Conservation (phyloP, 495 filamentous ascomycete species). For the Neurospora terricola region DNA sequence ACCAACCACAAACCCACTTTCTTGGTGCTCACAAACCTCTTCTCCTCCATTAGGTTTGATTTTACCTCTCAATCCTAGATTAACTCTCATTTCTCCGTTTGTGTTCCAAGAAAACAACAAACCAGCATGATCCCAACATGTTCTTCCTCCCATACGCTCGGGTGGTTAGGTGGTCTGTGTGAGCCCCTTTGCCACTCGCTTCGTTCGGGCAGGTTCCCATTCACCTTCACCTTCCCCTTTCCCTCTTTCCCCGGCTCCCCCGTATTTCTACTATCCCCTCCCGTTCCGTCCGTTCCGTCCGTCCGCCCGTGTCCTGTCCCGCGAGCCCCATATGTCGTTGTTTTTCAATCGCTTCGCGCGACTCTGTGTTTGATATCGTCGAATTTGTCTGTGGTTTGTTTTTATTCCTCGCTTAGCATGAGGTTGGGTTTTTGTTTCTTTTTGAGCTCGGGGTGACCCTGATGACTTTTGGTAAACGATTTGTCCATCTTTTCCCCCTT, state of each 20-base stretch:
- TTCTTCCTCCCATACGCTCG: not conserved
- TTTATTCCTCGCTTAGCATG: too few relatives aligned
- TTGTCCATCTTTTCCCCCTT: not conserved
- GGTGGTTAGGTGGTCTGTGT: not conserved
- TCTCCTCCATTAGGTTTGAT: not conserved
- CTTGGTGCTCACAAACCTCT: not conserved
- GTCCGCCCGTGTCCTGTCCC: not conserved
- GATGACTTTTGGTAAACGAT: too few relatives aligned
- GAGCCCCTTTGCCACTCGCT: not conserved
- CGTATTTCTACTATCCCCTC: not conserved
- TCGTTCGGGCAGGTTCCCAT: not conserved
- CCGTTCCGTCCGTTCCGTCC: not conserved
- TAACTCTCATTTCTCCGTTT: not conserved
- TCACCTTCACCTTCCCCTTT: not conserved
- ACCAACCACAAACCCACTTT: not conserved
- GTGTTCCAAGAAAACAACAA: not conserved
- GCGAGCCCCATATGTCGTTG: not conserved
- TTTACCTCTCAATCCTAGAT: not conserved
- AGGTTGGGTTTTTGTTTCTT: not conserved
- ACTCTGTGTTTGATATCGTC: too few relatives aligned
- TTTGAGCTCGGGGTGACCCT: too few relatives aligned
- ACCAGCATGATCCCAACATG: not conserved
- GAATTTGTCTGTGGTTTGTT: too few relatives aligned
- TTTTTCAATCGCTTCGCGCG: too few relatives aligned
- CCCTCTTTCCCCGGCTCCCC: not conserved